A percentile compares a stretch with the other conserved stretches of the same genome.
Evolutionary conservation across 108 stramenopile genomes (phyloP).

Genomic region (Pseudonitzschia pungens): DNA sequence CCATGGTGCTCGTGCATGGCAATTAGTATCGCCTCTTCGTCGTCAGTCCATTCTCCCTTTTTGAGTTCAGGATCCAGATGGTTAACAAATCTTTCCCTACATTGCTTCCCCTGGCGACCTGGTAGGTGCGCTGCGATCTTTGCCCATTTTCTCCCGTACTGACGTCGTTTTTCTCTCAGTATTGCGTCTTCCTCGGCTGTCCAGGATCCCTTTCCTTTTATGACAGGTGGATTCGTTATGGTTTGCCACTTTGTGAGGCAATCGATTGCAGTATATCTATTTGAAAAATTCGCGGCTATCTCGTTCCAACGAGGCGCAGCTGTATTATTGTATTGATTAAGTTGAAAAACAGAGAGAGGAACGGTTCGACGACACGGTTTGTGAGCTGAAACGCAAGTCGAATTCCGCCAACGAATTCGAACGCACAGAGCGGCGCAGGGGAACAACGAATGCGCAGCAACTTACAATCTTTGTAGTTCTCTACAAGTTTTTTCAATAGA

Average conservation of each 20-base stretch:
- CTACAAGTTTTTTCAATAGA: constrained; percentile 58
- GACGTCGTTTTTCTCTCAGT: constrained; percentile 51
- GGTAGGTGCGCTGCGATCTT: constrained; percentile 90
- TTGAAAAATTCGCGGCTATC: constrained; percentile 62
- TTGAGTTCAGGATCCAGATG: constrained; percentile 92
- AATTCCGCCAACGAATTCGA: background rate
- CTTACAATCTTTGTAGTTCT: constrained; percentile 66
- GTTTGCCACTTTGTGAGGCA: constrained; percentile 78
- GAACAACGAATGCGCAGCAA: constrained; percentile 18
- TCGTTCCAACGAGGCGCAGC: constrained; percentile 77
- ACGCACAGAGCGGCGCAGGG: background rate
- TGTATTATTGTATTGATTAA: constrained; percentile 18
- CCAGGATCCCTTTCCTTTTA: constrained; percentile 87
- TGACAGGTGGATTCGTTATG: constrained; percentile 64
- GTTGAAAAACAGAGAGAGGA: background rate
- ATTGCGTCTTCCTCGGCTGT: constrained; percentile 76
- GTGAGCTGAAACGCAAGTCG: background rate
- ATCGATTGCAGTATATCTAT: constrained; percentile 64
- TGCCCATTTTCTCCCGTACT: constrained; percentile 89
- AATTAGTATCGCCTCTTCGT: constrained; percentile 90
- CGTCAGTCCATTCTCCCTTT: constrained; percentile 94
- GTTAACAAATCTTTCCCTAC: constrained; percentile 97
- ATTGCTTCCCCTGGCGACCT: constrained; percentile 98
- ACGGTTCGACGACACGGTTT: background rate
- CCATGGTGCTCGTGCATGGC: constrained; percentile 83